Base-by-base conservation (phyloP, 2,329 filamentous ascomycete genomes). In the Geosmithia flava region DNA sequence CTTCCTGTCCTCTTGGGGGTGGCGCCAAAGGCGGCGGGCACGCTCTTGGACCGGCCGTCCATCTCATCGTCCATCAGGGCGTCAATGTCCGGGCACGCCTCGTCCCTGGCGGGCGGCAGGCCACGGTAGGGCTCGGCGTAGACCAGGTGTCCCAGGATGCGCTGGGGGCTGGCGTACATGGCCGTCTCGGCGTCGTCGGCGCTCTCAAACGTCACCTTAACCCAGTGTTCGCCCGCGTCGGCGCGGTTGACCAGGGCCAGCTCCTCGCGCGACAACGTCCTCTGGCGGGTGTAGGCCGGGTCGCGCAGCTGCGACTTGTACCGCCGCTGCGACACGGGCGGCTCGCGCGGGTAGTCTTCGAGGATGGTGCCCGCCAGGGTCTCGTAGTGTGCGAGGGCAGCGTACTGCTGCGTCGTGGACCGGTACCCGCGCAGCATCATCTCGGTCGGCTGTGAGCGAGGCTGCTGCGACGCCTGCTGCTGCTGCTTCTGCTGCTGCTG, bases 321-420 rank as follows among this genome's bases (percentile, higher is more conserved):
- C 50, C 84, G 75, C 49, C 76, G 73, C 59, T 79, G 77, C 52
- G 81, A 75, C 49, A 80, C 73, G 2, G 87, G 85, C n/a, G 91
- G 84, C 53, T 86, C 82, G 52, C 91, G 82, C 8, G 89, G 81
- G 65, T 97, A 97, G 66, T 96, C 90, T 68, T 97, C 91, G 65
- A 90, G 90, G 61, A 96, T 87, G 53, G 80, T 70, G 23, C 90
- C 90, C 7, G 87, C 91, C 42, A 95, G 81, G 51, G 83, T 78
- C 69, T 96, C 91, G 68, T 85, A 97, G 66, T 87, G 87, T 55
- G 85, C 81, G 56, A 97, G 83, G 33, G 89, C 89, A 27, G 90
- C 88, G 76, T 93, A 96, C 70, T 88, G 74, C 66, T 82, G 69
- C 63, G 79, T 63, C 1, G 71, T 62, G 16, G 74, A 76, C 48